Evolutionary conservation across 169 alveolate genomes (phyloP).

Genomic region (Cryptosporidium bovis): DNA sequence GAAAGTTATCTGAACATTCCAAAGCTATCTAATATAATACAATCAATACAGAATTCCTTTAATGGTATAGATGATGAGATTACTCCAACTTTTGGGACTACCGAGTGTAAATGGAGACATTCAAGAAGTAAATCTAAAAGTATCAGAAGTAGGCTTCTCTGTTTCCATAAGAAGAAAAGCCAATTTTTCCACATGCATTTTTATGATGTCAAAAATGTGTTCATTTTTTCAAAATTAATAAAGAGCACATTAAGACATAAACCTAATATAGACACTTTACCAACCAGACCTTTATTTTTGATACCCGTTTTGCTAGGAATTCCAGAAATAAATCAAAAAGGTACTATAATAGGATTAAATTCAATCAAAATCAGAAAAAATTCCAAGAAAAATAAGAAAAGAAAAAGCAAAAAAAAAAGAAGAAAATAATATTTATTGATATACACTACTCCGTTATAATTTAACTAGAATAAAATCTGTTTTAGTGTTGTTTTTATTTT

Average conservation of each 20-base stretch:
- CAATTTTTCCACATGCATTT: slow-evolving; percentile 34
- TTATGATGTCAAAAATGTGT: slow-evolving; percentile 9
- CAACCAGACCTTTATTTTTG: slow-evolving; percentile 32
- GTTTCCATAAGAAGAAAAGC: slow-evolving; percentile 17
- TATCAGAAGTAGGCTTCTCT: background rate
- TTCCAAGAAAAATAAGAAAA: background rate
- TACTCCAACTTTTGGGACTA: background rate
- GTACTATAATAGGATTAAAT: slow-evolving; percentile 37
- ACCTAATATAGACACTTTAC: slow-evolving; percentile 4
- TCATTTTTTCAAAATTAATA: slow-evolving; percentile 1
- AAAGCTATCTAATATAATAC: background rate
- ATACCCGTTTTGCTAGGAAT: slow-evolving; percentile 48
- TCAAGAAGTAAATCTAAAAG: slow-evolving; percentile 5
- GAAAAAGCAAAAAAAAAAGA: background rate
- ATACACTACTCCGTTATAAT: too few species aligned
- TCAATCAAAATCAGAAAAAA: slow-evolving; percentile 5
- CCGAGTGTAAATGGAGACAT: slow-evolving; percentile 14
- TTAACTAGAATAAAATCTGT: too few species aligned
- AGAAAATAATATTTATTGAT: background rate
- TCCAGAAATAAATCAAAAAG: slow-evolving; percentile 33
- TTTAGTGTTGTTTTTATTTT: too few species aligned
- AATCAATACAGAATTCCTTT: slow-evolving; percentile 27
- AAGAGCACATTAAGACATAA: background rate
- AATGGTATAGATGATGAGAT: background rate
- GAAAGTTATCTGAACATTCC: slow-evolving; percentile 5